Base-by-base conservation (phyloP, 352 stramenopile species). In the Phytophthora sojae region DNA sequence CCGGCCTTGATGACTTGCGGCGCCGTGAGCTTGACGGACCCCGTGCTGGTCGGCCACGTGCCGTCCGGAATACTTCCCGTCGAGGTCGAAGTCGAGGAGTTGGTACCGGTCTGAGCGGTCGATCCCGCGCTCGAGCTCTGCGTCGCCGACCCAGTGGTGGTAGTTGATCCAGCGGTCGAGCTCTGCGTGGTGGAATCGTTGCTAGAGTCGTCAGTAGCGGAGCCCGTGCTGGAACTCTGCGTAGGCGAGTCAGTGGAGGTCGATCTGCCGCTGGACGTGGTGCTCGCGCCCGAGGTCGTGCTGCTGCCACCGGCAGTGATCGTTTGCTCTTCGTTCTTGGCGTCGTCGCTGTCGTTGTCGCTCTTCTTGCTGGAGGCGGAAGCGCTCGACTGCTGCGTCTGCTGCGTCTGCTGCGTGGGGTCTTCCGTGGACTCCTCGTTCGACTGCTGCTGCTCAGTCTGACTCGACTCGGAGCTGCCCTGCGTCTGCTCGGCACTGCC, bases 1-100 rank as follows among this genome's bases (percentile, higher is more conserved):
- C 74, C 79, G 23, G 76, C 77, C 25, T 76, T 68, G 39, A 85
- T 73, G 35, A 73, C 63, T 32, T 76, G 69, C 35, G 35, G 35
- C 44, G 15, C 44, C n/a, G 44, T 50, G 44, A 23, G 29, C 47
- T 17, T 26, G 21, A 30, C 47, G 8, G 47, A 15, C 8, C 21
- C 19, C 4, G 47, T 54, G 47, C 21, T 54, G 47, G n/a, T 29
- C 3, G 47, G 47, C 44, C 44, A 50, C 44, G 44, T 50, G 11
- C n/a, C 44, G 44, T 50, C 44, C 44, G 44, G 44, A 14, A 50
- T 17, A 21, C 15, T 9, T 50, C 44, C 44, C n/a, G 35, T 42
- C 35, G 35, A 42, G 35, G 44, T 14, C 44, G 47, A 30, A 19
- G 47, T 54, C 2, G 47, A 54, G 5, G 19, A 25, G 47, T 25